Conservation (phyloP, 768 basidiomycete species). For the Naganishia randhawae region DNA sequence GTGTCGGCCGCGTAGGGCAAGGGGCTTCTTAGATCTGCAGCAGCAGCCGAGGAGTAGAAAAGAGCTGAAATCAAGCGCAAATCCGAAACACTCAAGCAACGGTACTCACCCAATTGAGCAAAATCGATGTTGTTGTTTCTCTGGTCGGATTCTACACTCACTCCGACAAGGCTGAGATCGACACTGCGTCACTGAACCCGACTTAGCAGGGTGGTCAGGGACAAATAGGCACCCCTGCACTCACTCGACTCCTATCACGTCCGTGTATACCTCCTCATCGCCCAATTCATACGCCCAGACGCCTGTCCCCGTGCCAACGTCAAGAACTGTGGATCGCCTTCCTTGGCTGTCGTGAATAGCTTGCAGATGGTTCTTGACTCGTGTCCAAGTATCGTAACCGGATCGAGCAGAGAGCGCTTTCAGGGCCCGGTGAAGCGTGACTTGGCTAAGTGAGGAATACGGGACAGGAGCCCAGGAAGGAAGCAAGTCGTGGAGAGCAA, state of each 20-base stretch:
- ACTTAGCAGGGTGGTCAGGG: neutral
- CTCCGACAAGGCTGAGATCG: slow-evolving; percentile 24
- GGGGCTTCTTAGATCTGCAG: slow-evolving; percentile 36
- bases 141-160: slow-evolving; percentile 21
- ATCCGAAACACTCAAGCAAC: neutral
- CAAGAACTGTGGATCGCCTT: slow-evolving; percentile 18
- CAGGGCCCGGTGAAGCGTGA: slow-evolving; percentile 24
- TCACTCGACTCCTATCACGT: slow-evolving; percentile 32
- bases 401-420: slow-evolving; percentile 25
- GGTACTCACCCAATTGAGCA: slow-evolving; percentile 18
- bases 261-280: slow-evolving; percentile 17
- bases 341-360: slow-evolving; percentile 14
- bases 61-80: neutral
- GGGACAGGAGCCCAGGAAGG: neutral
- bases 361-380: slow-evolving; percentile 13
- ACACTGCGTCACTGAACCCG: neutral
- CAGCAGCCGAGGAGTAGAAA: neutral
- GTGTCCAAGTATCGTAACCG: slow-evolving; percentile 16
- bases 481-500: slow-evolving; percentile 1
- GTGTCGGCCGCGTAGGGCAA: slow-evolving; percentile 33
- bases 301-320: slow-evolving; percentile 29
- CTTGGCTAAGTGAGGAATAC: slow-evolving; percentile 19
- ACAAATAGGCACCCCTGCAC: neutral
- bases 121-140: slow-evolving; percentile 26
- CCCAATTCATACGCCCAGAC: slow-evolving; percentile 25